These are phyloP conservation scores for Penicillium sp. DNA, from an alignment of 2,329 filamentous ascomycete genomes.

Conservation along the genomic window DNA sequence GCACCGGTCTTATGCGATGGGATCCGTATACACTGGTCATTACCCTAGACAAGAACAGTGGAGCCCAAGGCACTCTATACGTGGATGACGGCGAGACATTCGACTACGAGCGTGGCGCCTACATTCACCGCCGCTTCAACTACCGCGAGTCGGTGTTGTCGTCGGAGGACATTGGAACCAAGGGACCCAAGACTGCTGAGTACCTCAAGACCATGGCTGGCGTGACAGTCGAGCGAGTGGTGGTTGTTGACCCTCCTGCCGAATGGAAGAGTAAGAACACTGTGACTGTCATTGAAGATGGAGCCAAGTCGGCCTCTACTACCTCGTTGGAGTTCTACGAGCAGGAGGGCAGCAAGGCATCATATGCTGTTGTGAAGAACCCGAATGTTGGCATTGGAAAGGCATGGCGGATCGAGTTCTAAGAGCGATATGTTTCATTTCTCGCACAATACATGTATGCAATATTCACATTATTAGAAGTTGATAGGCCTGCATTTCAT, in stretches of 20 bases:
- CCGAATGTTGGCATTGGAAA: slow-evolving; percentile 62
- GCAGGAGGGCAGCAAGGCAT: slow-evolving; percentile 55
- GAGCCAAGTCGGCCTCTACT: slow-evolving; percentile 44
- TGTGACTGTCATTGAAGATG: slow-evolving; percentile 53
- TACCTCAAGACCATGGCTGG: slow-evolving; percentile 78
- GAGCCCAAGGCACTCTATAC: slow-evolving; percentile 81
- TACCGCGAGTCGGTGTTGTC: slow-evolving; percentile 62
- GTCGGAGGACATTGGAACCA: slow-evolving; percentile 65
- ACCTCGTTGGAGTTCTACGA: slow-evolving; percentile 59
- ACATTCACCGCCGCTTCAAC: slow-evolving; percentile 79
- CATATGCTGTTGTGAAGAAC: slow-evolving; percentile 64
- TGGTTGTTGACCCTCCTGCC: slow-evolving; percentile 76
- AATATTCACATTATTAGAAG: not conserved
- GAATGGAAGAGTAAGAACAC: slow-evolving; percentile 66
- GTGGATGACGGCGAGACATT: slow-evolving; percentile 92
- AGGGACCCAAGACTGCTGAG: slow-evolving; percentile 63
- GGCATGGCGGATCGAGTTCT: slow-evolving; percentile 64
- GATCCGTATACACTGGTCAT: slow-evolving; percentile 94
- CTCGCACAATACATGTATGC: slow-evolving; percentile 12
- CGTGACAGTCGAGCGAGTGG: slow-evolving; percentile 78
- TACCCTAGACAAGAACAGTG: slow-evolving; percentile 64
- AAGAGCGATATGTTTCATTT: slow-evolving; percentile 4
- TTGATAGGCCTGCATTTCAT: not conserved
- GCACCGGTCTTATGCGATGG: slow-evolving; percentile 83
- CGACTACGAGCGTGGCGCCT: slow-evolving; percentile 80